These are phyloP conservation scores for Mycena venus DNA, from an alignment of 768 basidiomycete species.

Conservation along the genomic window DNA sequence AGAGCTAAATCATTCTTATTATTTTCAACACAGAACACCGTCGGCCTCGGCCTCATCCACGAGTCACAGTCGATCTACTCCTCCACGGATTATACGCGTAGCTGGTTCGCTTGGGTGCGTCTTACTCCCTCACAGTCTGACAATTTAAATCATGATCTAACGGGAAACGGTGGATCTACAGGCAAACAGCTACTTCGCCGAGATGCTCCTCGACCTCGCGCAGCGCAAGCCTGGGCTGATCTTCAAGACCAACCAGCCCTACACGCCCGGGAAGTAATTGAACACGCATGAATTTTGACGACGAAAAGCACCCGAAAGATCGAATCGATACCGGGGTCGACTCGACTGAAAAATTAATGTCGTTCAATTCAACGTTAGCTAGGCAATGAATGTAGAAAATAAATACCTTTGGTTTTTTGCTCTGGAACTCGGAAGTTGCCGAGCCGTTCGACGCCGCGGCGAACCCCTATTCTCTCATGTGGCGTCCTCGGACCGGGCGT, in stretches of 20 bases:
- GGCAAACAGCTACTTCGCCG: constrained; percentile 83
- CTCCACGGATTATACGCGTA: constrained; percentile 6
- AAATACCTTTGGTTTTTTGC: too few relatives aligned
- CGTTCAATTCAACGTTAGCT: too few relatives aligned
- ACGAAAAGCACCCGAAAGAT: too few relatives aligned
- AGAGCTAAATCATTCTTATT: too few relatives aligned
- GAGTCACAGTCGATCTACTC: constrained; percentile 27
- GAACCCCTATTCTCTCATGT: neutral
- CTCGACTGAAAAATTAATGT: too few relatives aligned
- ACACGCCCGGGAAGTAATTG: constrained; percentile 58
- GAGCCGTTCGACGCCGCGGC: too few relatives aligned
- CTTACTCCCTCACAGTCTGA: too few relatives aligned
- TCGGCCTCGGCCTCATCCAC: constrained; percentile 27
- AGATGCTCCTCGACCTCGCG: constrained; percentile 85
- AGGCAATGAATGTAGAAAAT: too few relatives aligned
- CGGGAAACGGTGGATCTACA: neutral
- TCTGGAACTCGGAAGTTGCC: too few relatives aligned
- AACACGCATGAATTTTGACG: neutral
- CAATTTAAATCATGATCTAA: too few relatives aligned
- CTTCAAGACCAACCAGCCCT: constrained; percentile 67
- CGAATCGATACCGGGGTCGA: too few relatives aligned
- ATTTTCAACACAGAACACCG: constrained; percentile 34
- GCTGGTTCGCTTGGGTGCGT: constrained; percentile 27
- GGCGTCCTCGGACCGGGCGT: too few relatives aligned
- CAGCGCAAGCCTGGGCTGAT: constrained; percentile 79